A percentile compares a stretch with the other conserved stretches of the same genome.
Conservation (phyloP, 2,329 filamentous ascomycete genomes). For the Aspergillus udagawae region DNA sequence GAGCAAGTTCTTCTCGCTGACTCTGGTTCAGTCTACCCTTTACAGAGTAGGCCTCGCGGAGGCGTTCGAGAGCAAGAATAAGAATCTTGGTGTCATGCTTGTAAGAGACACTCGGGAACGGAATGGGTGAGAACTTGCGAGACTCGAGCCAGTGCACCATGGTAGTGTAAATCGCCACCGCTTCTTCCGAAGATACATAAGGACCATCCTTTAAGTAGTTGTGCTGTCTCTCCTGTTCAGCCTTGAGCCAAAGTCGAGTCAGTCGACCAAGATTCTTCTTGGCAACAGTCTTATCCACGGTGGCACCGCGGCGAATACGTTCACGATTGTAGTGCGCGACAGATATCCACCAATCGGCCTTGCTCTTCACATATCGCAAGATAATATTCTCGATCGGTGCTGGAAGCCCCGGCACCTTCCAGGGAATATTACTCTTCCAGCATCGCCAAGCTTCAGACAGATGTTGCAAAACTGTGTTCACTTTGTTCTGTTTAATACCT, state of each 20-base stretch:
- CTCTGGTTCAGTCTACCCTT: slow-evolving; percentile 96
- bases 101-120: slow-evolving; percentile 97
- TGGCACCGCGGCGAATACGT: slow-evolving; percentile 91
- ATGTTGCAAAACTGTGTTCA: slow-evolving; percentile 96
- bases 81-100: slow-evolving; percentile 99
- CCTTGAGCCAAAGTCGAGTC: slow-evolving; percentile 94
- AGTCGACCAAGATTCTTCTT: slow-evolving; percentile 98
- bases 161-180: slow-evolving; percentile 97
- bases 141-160: slow-evolving; percentile 99
- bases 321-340: slow-evolving; percentile 99
- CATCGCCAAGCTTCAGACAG: slow-evolving; percentile 97
- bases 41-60: slow-evolving; percentile 94
- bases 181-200: slow-evolving; percentile 97
- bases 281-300: slow-evolving; percentile 97
- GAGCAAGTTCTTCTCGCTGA: slow-evolving; percentile 89
- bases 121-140: slow-evolving; percentile 96
- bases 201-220: slow-evolving; percentile 99
- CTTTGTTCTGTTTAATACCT: slow-evolving; percentile 98
- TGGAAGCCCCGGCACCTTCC: slow-evolving; percentile 95
- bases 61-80: slow-evolving; percentile 86
- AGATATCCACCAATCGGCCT: slow-evolving; percentile 99
- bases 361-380: slow-evolving; percentile 95
- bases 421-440: slow-evolving; percentile 99
- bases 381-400: slow-evolving; percentile 99
- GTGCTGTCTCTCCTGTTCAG: slow-evolving; percentile 96